Evolutionary conservation across 805 yeast species (phyloP).

Genomic region (Cyberlindnera mycetangii): DNA sequence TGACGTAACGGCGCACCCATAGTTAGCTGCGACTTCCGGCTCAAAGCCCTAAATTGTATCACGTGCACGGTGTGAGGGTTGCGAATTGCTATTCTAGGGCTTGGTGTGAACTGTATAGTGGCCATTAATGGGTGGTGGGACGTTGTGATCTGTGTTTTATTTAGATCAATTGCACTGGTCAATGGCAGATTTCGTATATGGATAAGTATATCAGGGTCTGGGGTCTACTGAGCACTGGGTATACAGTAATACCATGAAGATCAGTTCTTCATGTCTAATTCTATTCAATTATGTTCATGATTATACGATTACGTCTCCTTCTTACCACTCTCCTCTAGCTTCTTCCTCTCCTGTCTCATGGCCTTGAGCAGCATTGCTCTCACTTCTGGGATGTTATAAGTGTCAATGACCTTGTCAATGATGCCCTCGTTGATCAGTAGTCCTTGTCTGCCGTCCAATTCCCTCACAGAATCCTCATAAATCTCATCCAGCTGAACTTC

Average conservation of each 20-base stretch:
- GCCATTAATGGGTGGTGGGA: too few species aligned
- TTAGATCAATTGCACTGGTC: too few species aligned
- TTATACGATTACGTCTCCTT: neutral
- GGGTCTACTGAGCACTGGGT: too few species aligned
- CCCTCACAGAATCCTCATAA: conserved; percentile 10
- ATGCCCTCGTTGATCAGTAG: conserved; percentile 44
- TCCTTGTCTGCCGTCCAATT: conserved; percentile 20
- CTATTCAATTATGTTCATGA: neutral
- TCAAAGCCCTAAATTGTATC: conserved; percentile 2
- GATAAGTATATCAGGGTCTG: too few species aligned
- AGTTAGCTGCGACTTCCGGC: neutral
- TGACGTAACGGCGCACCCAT: neutral
- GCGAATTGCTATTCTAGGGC: conserved; percentile 8
- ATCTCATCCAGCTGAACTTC: conserved; percentile 33
- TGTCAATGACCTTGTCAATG: conserved; percentile 42
- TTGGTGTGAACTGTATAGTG: neutral
- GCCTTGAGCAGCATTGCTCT: conserved; percentile 48
- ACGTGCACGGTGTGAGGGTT: conserved; percentile 5
- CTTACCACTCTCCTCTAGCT: neutral
- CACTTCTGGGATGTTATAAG: conserved; percentile 44
- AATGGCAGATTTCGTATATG: too few species aligned
- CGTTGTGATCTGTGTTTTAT: too few species aligned
- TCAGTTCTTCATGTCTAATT: too few species aligned
- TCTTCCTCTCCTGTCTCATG: conserved; percentile 46
- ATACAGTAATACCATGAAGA: too few species aligned